Evolutionary conservation across 2,329 filamentous ascomycete genomes (phyloP).

Genomic region (Nemania sp.): DNA sequence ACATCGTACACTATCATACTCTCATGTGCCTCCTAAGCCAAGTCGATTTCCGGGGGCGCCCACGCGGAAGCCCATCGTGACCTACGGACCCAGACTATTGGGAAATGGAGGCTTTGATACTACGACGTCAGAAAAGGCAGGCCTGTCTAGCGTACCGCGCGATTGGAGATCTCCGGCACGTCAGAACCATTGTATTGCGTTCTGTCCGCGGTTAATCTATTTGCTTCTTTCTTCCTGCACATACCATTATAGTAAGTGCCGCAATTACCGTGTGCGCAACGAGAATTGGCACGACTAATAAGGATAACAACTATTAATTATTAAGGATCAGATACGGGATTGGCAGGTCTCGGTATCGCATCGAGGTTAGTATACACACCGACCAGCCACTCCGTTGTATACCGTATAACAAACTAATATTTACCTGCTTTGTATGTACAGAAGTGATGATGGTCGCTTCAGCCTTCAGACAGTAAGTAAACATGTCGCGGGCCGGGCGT

Average conservation of each 20-base stretch:
- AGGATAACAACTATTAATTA: too few relatives aligned
- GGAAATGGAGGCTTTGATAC: constrained; percentile 32
- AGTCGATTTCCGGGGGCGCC: constrained; percentile 22
- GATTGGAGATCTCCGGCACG: neutral
- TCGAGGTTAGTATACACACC: too few relatives aligned
- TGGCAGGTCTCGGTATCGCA: too few relatives aligned
- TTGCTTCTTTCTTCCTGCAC: too few relatives aligned
- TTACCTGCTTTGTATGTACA: neutral
- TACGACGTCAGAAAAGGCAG: constrained; percentile 3
- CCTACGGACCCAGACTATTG: constrained; percentile 33
- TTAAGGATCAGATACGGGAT: too few relatives aligned
- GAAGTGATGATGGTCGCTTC: neutral
- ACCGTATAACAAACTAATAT: neutral
- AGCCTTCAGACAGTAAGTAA: too few relatives aligned
- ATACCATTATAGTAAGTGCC: too few relatives aligned
- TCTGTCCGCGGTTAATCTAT: too few relatives aligned
- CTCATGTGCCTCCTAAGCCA: constrained; percentile 1
- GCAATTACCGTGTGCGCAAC: too few relatives aligned
- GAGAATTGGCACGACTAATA: too few relatives aligned
- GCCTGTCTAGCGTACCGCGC: neutral
- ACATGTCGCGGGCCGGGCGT: constrained; percentile 16
- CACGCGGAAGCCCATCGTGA: constrained; percentile 26
- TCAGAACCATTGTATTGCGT: too few relatives aligned
- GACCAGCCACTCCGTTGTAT: too few relatives aligned
- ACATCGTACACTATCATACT: neutral